Evolutionary conservation across 176 grass and related monocot genomes (phyloP).

Genomic region (Hordeum vulgare): MorexV3_pseudomolecules_assembly NC_058521.1:63533820-63534319

Average conservation of each 20-base stretch:
- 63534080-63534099: constrained; percentile 4
- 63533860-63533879: too few relatives aligned
- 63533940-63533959: too few relatives aligned
- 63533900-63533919: too few relatives aligned
- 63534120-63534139: neutral
- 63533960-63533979: too few relatives aligned
- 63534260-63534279: constrained; percentile 29
- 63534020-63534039: too few relatives aligned
- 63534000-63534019: too few relatives aligned
- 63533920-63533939: too few relatives aligned
- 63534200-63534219: neutral
- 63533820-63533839: too few relatives aligned
- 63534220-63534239: neutral
- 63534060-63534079: neutral
- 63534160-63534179: neutral
- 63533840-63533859: too few relatives aligned
- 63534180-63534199: neutral
- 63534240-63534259: neutral
- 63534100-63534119: constrained; percentile 35
- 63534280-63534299: constrained; percentile 25
- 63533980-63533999: too few relatives aligned
- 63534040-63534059: too few relatives aligned
- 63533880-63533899: too few relatives aligned
- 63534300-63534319: constrained; percentile 12
- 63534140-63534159: neutral